These are phyloP conservation scores for Logfia minima DNA, from an alignment of 129 eudicot species.

Conservation along the genomic window DNA sequence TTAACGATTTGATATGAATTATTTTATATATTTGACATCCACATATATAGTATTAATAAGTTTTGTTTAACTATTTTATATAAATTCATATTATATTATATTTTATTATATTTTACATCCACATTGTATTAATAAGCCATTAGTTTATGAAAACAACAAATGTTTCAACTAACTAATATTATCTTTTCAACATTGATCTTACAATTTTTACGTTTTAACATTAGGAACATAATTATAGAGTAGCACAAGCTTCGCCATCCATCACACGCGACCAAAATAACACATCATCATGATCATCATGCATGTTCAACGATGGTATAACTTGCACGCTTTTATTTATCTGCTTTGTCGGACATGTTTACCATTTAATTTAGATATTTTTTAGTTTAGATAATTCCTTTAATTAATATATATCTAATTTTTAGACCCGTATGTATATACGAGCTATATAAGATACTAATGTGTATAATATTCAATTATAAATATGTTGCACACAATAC, in stretches of 20 bases:
- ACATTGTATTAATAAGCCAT: neutral
- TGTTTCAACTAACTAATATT: neutral
- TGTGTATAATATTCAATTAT: too few species aligned
- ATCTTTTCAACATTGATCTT: neutral
- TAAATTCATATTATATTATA: too few species aligned
- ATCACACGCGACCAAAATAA: constrained; percentile 18
- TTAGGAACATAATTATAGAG: neutral
- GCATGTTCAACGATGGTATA: neutral
- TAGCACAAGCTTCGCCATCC: neutral
- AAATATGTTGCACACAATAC: too few species aligned
- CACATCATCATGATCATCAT: constrained; percentile 1
- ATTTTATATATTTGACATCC: too few species aligned
- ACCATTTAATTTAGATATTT: too few species aligned
- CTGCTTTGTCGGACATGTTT: neutral
- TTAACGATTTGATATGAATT: too few species aligned
- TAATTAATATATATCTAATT: too few species aligned
- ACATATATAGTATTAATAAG: neutral
- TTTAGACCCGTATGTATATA: too few species aligned
- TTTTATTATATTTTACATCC: neutral
- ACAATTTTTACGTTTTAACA: neutral
- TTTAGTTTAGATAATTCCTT: too few species aligned
- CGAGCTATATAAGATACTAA: too few species aligned
- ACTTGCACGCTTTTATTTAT: neutral
- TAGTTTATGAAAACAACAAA: neutral
- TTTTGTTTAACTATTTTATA: neutral